Evolutionary conservation across 163 green algal species (phyloP), one percentile per base, ranked within the genome.

Genomic region (Chlorella variabilis): DNA sequence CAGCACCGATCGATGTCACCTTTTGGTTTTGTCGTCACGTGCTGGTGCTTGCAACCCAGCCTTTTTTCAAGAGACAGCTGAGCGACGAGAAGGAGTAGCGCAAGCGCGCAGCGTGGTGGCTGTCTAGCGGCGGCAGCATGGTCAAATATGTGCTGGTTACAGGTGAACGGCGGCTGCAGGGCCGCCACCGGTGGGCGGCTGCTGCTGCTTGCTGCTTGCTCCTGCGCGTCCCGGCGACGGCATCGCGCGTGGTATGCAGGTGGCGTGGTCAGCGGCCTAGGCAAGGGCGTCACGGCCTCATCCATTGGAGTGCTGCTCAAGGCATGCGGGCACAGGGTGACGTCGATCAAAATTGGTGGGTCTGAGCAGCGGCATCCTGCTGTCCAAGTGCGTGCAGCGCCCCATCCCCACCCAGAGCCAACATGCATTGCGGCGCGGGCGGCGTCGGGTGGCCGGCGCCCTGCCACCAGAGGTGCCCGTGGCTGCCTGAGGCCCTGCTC

Each of bases 271-370:
- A 96, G 88, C 69, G 97, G 97, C 5, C 90, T 99, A n/a, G 97
- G 97, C 8, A 99, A 99, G 87, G 97, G 97, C 45, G 95, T 99
- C 13, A 99, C 96, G 20, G 97, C 97, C 2, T 96, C 88, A 73
- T 95, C 85, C 80, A 96, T 99, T 45, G 97, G 97, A 23, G 96
- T 99, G 20, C 83, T 99, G 49, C 87, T 99, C 27, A 96, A 98
- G 81, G 94, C 94, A 42, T 96, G 92, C 77, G 97, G 97, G 13
- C 92, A 97, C 71, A 86, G 96, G 21, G 94, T 98, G n/a, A 99
- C 97, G 0, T 94, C 90, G 51, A 98, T 99, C 78, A 99, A 99
- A 79, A 98, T 99, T 75, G 96, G 94, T 98, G 58, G 36, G 39
- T 11, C 3, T 51, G 3, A 17, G 17, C 4, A 31, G 13, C 3